Evolutionary conservation across 805 yeast genomes (phyloP), one percentile per base, ranked within the genome.

Genomic region (Myxozyma udenii): DNA sequence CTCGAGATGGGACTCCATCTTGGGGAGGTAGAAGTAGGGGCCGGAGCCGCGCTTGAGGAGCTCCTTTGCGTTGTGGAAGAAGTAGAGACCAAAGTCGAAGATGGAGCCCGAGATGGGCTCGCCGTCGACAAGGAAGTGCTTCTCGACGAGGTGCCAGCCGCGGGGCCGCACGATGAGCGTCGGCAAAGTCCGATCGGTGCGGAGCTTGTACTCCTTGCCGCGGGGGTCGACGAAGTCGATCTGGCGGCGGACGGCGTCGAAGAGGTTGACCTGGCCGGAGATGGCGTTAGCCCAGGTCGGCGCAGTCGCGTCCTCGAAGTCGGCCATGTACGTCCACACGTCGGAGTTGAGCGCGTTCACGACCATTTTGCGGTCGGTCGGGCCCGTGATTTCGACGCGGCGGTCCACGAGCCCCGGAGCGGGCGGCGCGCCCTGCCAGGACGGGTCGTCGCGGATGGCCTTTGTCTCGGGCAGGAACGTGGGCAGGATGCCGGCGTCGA

Each of bases 1-100:
- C 71, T 83, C 88, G 60, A 81, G 74, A 66, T 83, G 86, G 62
- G 84, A 84, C 71, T 83, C 86, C 85, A 83, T 79, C 72, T 83
- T 83, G 55, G 88, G 87, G 59, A 83, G 73, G 71, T 83, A 83
- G 66, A 82, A 82, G 74, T 82, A 82, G 23, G 87, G 87, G 28
- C 87, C 87, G 53, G 74, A 74, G 48, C 87, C 86, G 56, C 74
- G 77, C 46, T 68, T 69, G 58, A 80, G 58, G 38, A 79, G 57
- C 69, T 81, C 85, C 59, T 71, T 70, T 48, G 86, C 87, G 63
- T 80, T 83, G 73, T 83, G 81, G 78, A 69, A 83, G 67, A 83
- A 83, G 72, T 80, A 83, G 54, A 83, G 68, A 50, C 84, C 87
- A 70, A 83, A 83, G 69, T 83, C 88, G 61, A 83, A 81, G 54